Conservation (phyloP, 768 basidiomycete genomes). For the Kwoniella botswanensis region DNA sequence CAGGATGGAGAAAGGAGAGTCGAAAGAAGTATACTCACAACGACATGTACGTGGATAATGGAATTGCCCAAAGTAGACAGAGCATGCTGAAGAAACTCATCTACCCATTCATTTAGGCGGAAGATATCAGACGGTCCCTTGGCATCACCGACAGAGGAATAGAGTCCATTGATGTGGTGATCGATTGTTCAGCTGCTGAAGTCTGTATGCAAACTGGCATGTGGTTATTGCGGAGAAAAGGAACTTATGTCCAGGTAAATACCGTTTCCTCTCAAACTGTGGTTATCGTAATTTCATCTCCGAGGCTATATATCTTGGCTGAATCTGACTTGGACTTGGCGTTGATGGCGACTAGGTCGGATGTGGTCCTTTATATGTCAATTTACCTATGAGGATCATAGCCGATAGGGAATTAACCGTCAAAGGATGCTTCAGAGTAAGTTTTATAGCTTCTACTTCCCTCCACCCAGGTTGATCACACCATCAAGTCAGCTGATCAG, state of each 20-base stretch:
- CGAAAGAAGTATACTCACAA: conserved; percentile 70
- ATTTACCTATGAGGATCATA: conserved; percentile 22
- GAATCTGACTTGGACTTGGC: too few relatives aligned
- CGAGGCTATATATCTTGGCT: too few relatives aligned
- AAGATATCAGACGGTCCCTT: conserved; percentile 68
- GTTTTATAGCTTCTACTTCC: not conserved
- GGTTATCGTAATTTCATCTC: too few relatives aligned
- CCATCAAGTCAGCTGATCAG: not conserved
- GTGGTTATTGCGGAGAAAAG: conserved; percentile 66
- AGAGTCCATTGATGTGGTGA: conserved; percentile 77
- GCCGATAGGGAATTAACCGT: conserved; percentile 20
- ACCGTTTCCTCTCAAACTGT: too few relatives aligned
- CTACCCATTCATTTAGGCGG: conserved; percentile 57
- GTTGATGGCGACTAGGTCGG: conserved; percentile 4
- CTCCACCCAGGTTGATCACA: not conserved
- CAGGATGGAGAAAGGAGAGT: conserved; percentile 65
- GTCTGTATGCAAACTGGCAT: conserved; percentile 85
- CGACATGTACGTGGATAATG: conserved; percentile 60
- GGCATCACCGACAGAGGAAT: conserved; percentile 71
- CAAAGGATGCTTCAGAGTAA: conserved; percentile 26
- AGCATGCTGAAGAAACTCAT: not conserved
- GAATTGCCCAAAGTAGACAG: not conserved
- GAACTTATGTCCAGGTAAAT: conserved; percentile 23
- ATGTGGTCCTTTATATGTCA: conserved; percentile 18
- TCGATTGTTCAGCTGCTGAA: conserved; percentile 91